Conservation (phyloP, 139 green algal genomes). For the Chlorella sp. region DNA sequence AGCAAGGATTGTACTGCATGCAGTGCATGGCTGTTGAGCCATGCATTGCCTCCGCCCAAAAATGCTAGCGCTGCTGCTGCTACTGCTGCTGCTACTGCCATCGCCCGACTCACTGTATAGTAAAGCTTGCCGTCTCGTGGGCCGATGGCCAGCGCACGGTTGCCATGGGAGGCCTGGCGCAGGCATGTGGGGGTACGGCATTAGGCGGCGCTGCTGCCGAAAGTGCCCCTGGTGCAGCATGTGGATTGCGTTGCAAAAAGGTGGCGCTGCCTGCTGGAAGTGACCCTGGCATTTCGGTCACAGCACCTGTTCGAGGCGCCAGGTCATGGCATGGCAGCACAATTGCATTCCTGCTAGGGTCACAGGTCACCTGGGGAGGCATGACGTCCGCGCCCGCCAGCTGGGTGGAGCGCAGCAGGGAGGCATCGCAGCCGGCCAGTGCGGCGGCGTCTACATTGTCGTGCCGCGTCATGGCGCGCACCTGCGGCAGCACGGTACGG, state of each 20-base stretch:
- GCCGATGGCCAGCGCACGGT: slow-evolving; percentile 8
- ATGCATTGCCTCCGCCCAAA: too few species aligned
- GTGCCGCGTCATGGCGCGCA: slow-evolving; percentile 24
- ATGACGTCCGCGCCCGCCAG: background rate
- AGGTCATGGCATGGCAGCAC: too few species aligned
- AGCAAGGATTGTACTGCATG: too few species aligned
- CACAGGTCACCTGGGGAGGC: background rate
- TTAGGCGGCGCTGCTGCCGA: background rate
- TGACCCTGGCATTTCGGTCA: too few species aligned
- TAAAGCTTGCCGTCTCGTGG: slow-evolving; percentile 17
- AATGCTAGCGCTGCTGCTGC: background rate
- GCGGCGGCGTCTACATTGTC: slow-evolving; percentile 21
- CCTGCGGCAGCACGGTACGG: background rate
- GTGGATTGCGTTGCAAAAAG: background rate
- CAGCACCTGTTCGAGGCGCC: too few species aligned
- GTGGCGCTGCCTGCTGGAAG: too few species aligned
- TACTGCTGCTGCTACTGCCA: background rate
- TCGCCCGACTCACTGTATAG: background rate
- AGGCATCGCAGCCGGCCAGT: slow-evolving; percentile 13
- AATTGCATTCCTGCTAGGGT: too few species aligned
- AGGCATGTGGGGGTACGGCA: background rate
- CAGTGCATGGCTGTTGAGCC: too few species aligned
- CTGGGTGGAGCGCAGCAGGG: background rate
- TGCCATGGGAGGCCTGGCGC: background rate
- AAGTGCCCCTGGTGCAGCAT: background rate